Evolutionary conservation across 2,329 filamentous ascomycete species (phyloP).

Genomic region (Microsporum canis): DNA sequence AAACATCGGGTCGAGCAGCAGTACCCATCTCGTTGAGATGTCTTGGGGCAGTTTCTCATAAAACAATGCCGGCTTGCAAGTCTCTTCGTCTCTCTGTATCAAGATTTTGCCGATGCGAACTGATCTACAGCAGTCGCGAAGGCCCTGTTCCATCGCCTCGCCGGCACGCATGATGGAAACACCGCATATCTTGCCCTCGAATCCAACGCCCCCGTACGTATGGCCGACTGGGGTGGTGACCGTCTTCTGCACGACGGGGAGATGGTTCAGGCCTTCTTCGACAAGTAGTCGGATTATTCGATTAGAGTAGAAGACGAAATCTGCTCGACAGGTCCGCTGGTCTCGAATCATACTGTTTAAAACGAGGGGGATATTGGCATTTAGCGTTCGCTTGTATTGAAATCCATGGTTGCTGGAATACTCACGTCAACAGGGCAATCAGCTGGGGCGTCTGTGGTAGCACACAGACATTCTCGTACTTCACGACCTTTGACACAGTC

Average conservation of each 20-base stretch:
- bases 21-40: slow-evolving; percentile 83
- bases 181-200: slow-evolving; percentile 96
- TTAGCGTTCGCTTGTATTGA: background rate
- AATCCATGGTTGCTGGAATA: slow-evolving; percentile 19
- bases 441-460: slow-evolving; percentile 90
- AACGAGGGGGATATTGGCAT: background rate
- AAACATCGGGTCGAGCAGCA: slow-evolving; percentile 97
- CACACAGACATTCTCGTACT: slow-evolving; percentile 78
- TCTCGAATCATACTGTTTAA: slow-evolving; percentile 78
- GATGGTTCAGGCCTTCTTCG: slow-evolving; percentile 92
- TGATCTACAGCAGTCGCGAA: slow-evolving; percentile 93
- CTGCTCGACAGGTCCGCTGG: slow-evolving; percentile 75
- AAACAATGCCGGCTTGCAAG: slow-evolving; percentile 79
- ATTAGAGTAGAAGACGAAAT: slow-evolving; percentile 99
- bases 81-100: slow-evolving; percentile 96
- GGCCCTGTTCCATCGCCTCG: slow-evolving; percentile 95
- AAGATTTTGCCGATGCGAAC: slow-evolving; percentile 97
- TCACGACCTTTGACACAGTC: slow-evolving; percentile 73
- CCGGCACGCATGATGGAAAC: slow-evolving; percentile 98
- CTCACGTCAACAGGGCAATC: slow-evolving; percentile 94
- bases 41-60: slow-evolving; percentile 96
- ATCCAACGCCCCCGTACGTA: slow-evolving; percentile 80
- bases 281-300: slow-evolving; percentile 93
- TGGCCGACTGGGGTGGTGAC: slow-evolving; percentile 86
- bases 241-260: slow-evolving; percentile 77